Evolutionary conservation across 257 asterid genomes (phyloP).

Genomic region (Scutellaria barbata): DNA sequence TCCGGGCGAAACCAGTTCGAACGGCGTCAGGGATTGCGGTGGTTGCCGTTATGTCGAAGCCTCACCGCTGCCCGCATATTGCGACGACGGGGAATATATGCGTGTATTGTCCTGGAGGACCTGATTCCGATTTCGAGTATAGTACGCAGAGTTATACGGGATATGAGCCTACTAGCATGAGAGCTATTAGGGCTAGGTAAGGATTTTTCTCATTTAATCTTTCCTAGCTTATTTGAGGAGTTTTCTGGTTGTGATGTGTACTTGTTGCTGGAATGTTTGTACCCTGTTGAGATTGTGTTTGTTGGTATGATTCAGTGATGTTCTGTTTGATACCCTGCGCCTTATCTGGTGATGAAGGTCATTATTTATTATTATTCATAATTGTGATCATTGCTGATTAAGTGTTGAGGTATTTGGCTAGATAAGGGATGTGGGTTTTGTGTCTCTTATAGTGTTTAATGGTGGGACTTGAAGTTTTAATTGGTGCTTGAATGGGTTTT

Average conservation of each 20-base stretch:
- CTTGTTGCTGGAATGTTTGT: constrained; percentile 15
- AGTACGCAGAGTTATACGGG: constrained; percentile 99
- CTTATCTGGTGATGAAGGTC: not conserved
- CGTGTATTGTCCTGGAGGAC: constrained; percentile 98
- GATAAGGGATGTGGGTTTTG: not conserved
- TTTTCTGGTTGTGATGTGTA: not conserved
- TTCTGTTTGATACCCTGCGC: not conserved
- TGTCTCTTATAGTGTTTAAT: not conserved
- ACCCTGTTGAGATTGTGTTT: constrained; percentile 12
- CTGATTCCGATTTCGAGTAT: constrained; percentile 97
- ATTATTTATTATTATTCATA: not conserved
- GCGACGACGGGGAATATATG: constrained; percentile 98
- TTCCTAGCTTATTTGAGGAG: not conserved
- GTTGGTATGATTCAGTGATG: not conserved
- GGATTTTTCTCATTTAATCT: not conserved
- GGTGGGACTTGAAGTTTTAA: not conserved
- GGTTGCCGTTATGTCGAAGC: constrained; percentile 99
- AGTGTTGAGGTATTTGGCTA: not conserved
- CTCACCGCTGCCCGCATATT: constrained; percentile 97
- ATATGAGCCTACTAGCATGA: constrained; percentile 98
- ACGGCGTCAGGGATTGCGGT: constrained; percentile 98
- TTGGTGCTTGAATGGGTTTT: not conserved
- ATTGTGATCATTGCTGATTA: not conserved
- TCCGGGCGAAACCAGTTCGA: constrained; percentile 94
- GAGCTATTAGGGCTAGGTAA: constrained; percentile 98